phyloP scores from a whole-genome alignment of 495 filamentous ascomycete species.

The Cudoniella acicularis region DNA sequence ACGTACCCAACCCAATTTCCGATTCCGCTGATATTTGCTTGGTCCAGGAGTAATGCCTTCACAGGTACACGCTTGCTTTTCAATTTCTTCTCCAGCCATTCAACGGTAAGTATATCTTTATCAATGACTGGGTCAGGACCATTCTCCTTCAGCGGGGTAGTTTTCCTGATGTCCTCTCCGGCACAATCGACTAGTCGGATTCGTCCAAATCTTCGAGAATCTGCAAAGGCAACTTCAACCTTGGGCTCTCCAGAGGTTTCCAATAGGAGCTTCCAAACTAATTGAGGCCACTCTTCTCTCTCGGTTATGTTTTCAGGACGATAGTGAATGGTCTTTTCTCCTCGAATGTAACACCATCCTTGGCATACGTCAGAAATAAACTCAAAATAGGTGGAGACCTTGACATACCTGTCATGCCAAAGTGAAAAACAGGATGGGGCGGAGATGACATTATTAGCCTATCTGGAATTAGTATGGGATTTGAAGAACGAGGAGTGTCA shows the following conservation, averaged over 20 bases:
- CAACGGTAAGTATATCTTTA: conserved; percentile 65
- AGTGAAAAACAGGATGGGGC: conserved; percentile 88
- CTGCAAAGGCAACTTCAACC: conserved; percentile 79
- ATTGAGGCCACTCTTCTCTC: conserved; percentile 74
- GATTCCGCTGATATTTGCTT: conserved; percentile 85
- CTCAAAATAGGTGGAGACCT: conserved; percentile 6
- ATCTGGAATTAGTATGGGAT: background rate
- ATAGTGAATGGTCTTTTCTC: conserved; percentile 74
- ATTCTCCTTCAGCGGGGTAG: conserved; percentile 79
- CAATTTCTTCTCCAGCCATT: conserved; percentile 68
- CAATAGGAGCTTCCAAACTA: conserved; percentile 82
- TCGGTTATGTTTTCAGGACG: conserved; percentile 58
- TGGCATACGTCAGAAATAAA: conserved; percentile 22
- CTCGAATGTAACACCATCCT: conserved; percentile 85
- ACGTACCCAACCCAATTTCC: conserved; percentile 85
- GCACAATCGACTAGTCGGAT: conserved; percentile 80
- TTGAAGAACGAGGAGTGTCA: background rate
- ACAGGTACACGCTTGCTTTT: conserved; percentile 72
- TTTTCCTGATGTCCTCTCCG: conserved; percentile 67
- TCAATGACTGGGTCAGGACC: conserved; percentile 93
- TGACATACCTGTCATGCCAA: conserved; percentile 66
- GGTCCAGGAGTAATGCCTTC: conserved; percentile 83
- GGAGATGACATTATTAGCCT: conserved; percentile 62
- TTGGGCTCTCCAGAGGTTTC: conserved; percentile 52
- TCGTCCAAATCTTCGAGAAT: conserved; percentile 69